Evolutionary conservation across 768 basidiomycete species (phyloP).

Genomic region (Megacollybia marginata): DNA sequence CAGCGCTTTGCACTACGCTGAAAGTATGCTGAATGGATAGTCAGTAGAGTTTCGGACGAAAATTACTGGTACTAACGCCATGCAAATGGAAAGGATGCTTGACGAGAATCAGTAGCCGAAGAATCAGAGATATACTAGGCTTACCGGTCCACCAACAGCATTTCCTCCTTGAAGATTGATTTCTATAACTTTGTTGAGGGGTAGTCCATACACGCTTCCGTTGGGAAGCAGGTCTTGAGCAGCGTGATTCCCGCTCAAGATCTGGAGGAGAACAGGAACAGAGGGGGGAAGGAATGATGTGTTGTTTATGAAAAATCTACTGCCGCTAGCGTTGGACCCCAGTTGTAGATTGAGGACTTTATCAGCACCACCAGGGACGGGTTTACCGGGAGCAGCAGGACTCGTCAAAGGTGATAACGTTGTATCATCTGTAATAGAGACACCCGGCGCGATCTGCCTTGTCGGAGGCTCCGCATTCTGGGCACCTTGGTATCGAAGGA

Average conservation of each 20-base stretch:
- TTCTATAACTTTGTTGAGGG: slow-evolving; percentile 35
- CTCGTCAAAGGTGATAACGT: slow-evolving; percentile 23
- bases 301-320: background rate
- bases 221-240: slow-evolving; percentile 27
- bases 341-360: slow-evolving; percentile 25
- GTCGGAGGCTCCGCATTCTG: slow-evolving; percentile 30
- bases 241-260: slow-evolving; percentile 28
- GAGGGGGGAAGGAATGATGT: slow-evolving; percentile 14
- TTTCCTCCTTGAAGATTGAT: slow-evolving; percentile 21
- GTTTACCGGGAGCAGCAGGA: slow-evolving; percentile 30
- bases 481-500: slow-evolving; percentile 44
- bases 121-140: background rate
- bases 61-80: slow-evolving; percentile 3
- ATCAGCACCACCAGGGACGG: slow-evolving; percentile 31
- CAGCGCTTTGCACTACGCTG: slow-evolving; percentile 21
- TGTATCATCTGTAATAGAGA: slow-evolving; percentile 22
- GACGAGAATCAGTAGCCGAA: background rate
- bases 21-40: slow-evolving; percentile 19
- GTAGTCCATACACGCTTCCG: slow-evolving; percentile 32
- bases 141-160: slow-evolving; percentile 16
- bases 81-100: slow-evolving; percentile 10
- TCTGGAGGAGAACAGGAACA: slow-evolving; percentile 38
- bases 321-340: slow-evolving; percentile 9
- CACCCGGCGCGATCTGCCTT: slow-evolving; percentile 4
- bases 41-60: background rate